A percentile compares a stretch with the other conserved stretches of the same genome.
Conservation (phyloP, 2,329 filamentous ascomycete species). For the Aspergillus nomiae region DNA sequence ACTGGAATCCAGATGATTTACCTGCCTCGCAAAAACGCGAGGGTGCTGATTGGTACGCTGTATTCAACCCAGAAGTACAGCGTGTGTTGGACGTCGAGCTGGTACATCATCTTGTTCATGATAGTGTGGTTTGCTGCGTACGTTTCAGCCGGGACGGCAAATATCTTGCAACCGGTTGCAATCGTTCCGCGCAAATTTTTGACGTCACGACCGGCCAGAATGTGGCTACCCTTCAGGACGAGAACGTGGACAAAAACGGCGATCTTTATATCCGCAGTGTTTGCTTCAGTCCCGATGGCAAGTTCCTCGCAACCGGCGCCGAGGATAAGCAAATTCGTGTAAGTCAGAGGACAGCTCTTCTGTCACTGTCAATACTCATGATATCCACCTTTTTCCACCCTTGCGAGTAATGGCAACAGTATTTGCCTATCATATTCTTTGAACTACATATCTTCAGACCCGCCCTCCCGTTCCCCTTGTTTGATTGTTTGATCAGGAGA, state of each 20-base stretch:
- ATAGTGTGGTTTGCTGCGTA: conserved; percentile 97
- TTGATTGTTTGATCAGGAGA: not conserved
- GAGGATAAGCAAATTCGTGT: conserved; percentile 97
- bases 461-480: not conserved
- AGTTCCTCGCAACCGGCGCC: conserved; percentile 90
- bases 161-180: conserved; percentile 95
- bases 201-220: conserved; percentile 86
- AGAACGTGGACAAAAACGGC: conserved; percentile 80
- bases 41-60: conserved; percentile 89
- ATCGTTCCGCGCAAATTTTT: conserved; percentile 98
- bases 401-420: not conserved
- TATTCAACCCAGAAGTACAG: conserved; percentile 91
- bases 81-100: conserved; percentile 91
- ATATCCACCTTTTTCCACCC: not conserved
- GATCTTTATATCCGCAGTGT: conserved; percentile 97
- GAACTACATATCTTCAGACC: not conserved
- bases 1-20: conserved; percentile 83
- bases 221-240: conserved; percentile 87
- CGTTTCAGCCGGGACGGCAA: conserved; percentile 95
- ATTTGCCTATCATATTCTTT: not conserved
- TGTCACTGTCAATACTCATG: too few relatives aligned
- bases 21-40: conserved; percentile 87
- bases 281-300: conserved; percentile 96
- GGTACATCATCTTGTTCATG: conserved; percentile 87
- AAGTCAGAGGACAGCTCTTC: conserved; percentile 40